These are phyloP conservation scores for Melanogaster broomeanus DNA, from an alignment of 768 basidiomycete species.

Conservation along the genomic window DNA sequence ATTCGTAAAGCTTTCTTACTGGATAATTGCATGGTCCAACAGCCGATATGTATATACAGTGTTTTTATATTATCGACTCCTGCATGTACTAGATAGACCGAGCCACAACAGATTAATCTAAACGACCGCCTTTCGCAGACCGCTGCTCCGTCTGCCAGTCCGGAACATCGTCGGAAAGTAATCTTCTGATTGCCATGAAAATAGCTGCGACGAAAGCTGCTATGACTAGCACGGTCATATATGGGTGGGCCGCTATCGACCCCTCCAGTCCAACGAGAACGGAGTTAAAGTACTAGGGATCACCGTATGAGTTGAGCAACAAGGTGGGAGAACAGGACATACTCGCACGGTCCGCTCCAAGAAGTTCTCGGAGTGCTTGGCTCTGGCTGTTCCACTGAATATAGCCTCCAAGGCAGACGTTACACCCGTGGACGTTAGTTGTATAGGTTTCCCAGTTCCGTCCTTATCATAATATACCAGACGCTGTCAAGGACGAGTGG, in stretches of 20 bases:
- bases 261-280: constrained; percentile 9
- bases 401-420: constrained; percentile 73
- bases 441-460: constrained; percentile 51
- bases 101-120: constrained; percentile 20
- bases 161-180: constrained; percentile 15
- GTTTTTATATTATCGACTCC: neutral
- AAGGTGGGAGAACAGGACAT: constrained; percentile 26
- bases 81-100: neutral
- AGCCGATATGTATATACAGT: neutral
- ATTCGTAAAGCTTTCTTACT: no score
- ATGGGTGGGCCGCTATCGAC: constrained; percentile 20
- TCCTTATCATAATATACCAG: constrained; percentile 80
- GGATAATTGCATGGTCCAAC: no score
- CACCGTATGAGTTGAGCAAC: neutral
- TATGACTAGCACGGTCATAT: constrained; percentile 10
- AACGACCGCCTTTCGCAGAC: constrained; percentile 16
- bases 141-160: constrained; percentile 17
- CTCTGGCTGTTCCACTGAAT: constrained; percentile 45
- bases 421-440: constrained; percentile 56
- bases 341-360: constrained; percentile 70
- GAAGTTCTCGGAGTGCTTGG: constrained; percentile 69
- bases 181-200: constrained; percentile 11
- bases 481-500: constrained; percentile 40
- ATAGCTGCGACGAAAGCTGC: constrained; percentile 7
- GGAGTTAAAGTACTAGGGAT: constrained; percentile 17